phyloP scores from a whole-genome alignment of 495 filamentous ascomycete species.

The Sordaria brevicollis region DNA sequence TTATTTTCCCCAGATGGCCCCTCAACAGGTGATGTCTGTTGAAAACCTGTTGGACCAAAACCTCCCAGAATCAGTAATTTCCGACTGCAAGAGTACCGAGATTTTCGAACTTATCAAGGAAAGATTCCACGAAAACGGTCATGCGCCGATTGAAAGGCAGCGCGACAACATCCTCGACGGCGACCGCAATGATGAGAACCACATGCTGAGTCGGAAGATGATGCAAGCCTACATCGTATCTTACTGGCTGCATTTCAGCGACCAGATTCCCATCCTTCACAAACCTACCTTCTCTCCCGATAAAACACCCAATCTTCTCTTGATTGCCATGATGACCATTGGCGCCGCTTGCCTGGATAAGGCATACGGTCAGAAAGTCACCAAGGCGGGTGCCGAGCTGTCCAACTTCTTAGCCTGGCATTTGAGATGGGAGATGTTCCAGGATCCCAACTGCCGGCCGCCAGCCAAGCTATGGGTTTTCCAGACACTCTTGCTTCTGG shows the following conservation, averaged over 20 bases:
- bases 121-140: conserved; percentile 71
- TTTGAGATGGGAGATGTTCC: conserved; percentile 86
- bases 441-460: conserved; percentile 80
- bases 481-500: conserved; percentile 79
- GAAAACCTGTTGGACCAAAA: conserved; percentile 80
- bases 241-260: conserved; percentile 91
- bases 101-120: conserved; percentile 77
- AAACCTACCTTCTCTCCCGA: conserved; percentile 87
- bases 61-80: conserved; percentile 67
- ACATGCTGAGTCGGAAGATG: conserved; percentile 82
- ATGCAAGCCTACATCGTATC: conserved; percentile 92
- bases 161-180: conserved; percentile 73
- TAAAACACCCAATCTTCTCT: conserved; percentile 68
- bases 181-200: conserved; percentile 55
- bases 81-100: conserved; percentile 77
- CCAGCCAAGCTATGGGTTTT: conserved; percentile 98
- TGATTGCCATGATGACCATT: conserved; percentile 92
- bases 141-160: conserved; percentile 61
- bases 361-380: conserved; percentile 60
- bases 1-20: conserved; percentile 42
- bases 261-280: conserved; percentile 89
- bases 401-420: conserved; percentile 86
- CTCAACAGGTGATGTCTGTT: conserved; percentile 80
- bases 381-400: conserved; percentile 62
- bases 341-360: conserved; percentile 84